Conservation (phyloP, 2,329 filamentous ascomycete species). For the Alternaria triticimaculans region DNA sequence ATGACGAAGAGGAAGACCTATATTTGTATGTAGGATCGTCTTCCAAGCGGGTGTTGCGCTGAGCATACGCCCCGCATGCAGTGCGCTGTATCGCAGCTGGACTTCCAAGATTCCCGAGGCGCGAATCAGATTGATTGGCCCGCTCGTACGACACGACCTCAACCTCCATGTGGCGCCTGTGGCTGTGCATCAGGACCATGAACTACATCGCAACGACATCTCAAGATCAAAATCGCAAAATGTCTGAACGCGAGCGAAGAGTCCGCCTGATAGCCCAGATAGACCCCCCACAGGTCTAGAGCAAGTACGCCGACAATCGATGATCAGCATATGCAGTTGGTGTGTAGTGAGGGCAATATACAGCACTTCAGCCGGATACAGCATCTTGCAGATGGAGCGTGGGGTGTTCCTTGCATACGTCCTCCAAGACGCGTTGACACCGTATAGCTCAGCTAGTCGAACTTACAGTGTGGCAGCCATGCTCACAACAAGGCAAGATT, state of each 20-base stretch:
- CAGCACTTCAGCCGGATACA: not conserved
- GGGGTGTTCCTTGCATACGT: not conserved
- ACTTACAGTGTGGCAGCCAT: conserved; percentile 6
- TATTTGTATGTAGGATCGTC: not conserved
- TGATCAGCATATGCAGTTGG: not conserved
- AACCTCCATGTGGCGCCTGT: not conserved
- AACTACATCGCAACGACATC: not conserved
- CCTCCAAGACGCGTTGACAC: not conserved
- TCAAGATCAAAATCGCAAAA: not conserved
- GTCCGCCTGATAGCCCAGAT: not conserved
- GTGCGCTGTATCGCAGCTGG: not conserved
- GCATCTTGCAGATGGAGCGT: not conserved
- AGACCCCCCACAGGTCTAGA: not conserved
- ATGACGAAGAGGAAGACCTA: not conserved
- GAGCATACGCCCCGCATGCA: not conserved
- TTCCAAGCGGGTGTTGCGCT: not conserved
- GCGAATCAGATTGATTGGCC: not conserved
- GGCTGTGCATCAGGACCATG: not conserved
- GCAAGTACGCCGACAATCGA: not conserved
- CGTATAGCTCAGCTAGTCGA: not conserved
- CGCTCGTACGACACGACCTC: not conserved
- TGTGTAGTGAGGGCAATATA: not conserved
- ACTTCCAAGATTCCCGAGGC: not conserved
- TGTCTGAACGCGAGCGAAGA: not conserved
- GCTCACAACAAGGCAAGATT: not conserved